Evolutionary conservation across 768 basidiomycete species (phyloP), one percentile per base, ranked within the genome.

Genomic region (Lyophyllum atratum): DNA sequence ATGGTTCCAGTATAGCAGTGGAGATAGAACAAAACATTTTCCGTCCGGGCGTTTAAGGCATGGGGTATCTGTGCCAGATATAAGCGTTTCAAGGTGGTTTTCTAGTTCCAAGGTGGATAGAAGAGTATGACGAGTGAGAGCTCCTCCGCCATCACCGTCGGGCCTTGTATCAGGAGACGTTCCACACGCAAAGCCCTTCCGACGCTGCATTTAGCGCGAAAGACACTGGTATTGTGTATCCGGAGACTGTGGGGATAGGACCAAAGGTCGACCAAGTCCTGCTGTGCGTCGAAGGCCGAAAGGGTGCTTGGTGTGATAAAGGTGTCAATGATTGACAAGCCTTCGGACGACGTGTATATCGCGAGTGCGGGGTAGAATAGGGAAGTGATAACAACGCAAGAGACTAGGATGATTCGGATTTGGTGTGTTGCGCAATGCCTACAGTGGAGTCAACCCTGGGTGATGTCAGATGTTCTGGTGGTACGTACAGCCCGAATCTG

Each of bases 381-480:
- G 17, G 89, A 89, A 54, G 92, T 90, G 68, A 95, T 94, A 60
- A 95, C 92, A 56, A 93, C 83, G 49, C 89, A 85, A 21, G 90
- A 94, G 59, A 93, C 86, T 62, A 95, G 82, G 69, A 95, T 92
- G 48, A 95, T 85, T 52, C 92, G 86, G 54, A 92, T 92, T 72
- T 94, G 93, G 71, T 94, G 92, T 1, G 89, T 92, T 59, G 93
- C 91, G 66, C 92, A 93, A 68, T 94, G 92, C 56, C 92, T 94
- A 64, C 12, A 52, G 15, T 9, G 29, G 22, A 25, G 39, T 61
- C 37, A 61, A 48, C n/a, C n/a, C 34, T 22, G 11, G 28, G 12
- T 15, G 44, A 48, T 22, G 37, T 34, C 31, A 54, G 4, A 50
- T 85, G 14, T 25, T 7, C 6, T 22, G 37, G 14, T 2, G 31